Evolutionary conservation across 2,329 filamentous ascomycete species (phyloP), one percentile per base, ranked within the genome.

Genomic region (Cryphonectria nitschkei): DNA sequence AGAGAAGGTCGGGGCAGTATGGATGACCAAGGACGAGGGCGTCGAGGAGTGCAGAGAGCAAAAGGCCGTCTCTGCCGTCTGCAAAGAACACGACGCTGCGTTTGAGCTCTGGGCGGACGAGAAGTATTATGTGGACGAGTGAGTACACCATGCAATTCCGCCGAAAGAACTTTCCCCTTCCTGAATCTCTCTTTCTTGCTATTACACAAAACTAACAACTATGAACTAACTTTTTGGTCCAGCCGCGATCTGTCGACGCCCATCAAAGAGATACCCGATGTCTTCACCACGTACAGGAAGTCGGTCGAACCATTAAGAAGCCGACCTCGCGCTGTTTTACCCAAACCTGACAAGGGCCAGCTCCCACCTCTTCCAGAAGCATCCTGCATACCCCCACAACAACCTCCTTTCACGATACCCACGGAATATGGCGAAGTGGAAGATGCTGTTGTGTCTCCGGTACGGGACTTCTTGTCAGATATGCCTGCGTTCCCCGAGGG

Each of bases 51-150:
- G 86, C 70, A 79, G 81, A 5, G 92, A 95, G 68, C 89, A 94
- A 75, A 79, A 82, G 32, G 82, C 81, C 0, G 82, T 93, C 1
- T 82, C 84, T 39, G 77, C 81, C 0, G 77, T 88, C 0, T 90
- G 91, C 69, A 80, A 85, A 32, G 78, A 84, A 16, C 80, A 84
- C 3, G 84, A 82, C 0, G 82, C 89, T 4, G 84, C 88, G 1
- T 93, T 93, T 78, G 87, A 87, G 77, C 71, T 89, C 0, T 94
- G 90, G 88, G 79, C 80, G 0, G 92, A 95, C 75, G 92, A 94
- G 79, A 95, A 95, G 78, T 95, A 93, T 75, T 90, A 90, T 72
- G 84, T 95, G 66, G 90, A 95, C 76, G 92, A 95, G 93, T 95
- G 82, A 80, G 91, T 87, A 34, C 19, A 34, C 34, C 34, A 34